phyloP scores from a whole-genome alignment of 768 basidiomycete species.

The Lactarius sanguifluus region DNA sequence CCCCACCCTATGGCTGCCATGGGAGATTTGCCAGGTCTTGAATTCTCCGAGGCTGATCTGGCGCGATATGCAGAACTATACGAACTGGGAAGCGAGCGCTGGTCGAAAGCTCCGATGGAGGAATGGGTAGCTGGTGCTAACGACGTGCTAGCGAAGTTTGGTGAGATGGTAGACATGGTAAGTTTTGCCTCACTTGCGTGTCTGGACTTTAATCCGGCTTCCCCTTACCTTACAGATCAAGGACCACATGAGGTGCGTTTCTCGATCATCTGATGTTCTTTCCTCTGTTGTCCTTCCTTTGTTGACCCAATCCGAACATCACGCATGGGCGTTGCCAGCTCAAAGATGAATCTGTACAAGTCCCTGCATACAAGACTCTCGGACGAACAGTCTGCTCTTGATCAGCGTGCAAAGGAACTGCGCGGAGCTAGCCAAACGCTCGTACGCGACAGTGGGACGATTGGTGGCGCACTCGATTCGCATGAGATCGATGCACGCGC shows the following conservation, averaged over 20 bases:
- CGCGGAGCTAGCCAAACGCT: slow-evolving; percentile 40
- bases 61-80: slow-evolving; percentile 46
- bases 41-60: slow-evolving; percentile 39
- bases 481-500: background rate
- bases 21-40: slow-evolving; percentile 22
- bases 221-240: slow-evolving; percentile 38
- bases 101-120: slow-evolving; percentile 50
- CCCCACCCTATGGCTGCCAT: slow-evolving; percentile 13
- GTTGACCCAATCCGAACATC: slow-evolving; percentile 3
- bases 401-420: slow-evolving; percentile 44
- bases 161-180: slow-evolving; percentile 51
- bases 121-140: slow-evolving; percentile 58
- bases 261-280: background rate
- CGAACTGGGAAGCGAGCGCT: slow-evolving; percentile 45
- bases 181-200: slow-evolving; percentile 30
- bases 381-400: slow-evolving; percentile 42
- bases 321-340: slow-evolving; percentile 33
- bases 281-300: background rate
- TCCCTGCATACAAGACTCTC: slow-evolving; percentile 44
- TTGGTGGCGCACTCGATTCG: slow-evolving; percentile 34
- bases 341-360: slow-evolving; percentile 50
- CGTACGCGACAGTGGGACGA: slow-evolving; percentile 44
- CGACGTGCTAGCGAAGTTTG: slow-evolving; percentile 45
- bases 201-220: background rate
- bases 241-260: slow-evolving; percentile 48